Base-by-base conservation (phyloP, 768 basidiomycete species). In the Rhodosporidiobolus sp. region DNA sequence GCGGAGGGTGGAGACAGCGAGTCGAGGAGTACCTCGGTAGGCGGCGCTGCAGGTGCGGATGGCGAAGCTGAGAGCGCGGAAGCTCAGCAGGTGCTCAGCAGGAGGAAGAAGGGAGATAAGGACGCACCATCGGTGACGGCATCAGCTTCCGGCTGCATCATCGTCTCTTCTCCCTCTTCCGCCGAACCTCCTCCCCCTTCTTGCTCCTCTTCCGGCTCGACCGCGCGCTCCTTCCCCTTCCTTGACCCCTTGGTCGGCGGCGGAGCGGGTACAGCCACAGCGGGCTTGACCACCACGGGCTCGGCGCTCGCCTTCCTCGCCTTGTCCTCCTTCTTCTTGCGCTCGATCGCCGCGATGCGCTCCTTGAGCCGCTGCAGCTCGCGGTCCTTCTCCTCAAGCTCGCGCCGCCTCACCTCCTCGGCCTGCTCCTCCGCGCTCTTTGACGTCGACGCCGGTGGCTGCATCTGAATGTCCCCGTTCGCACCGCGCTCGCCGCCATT, bases 381-480 rank as follows among this genome's bases (percentile, higher is more conserved):
- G 80, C 80, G 49, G 77, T 84, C 58, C 73, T 80, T n/a, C 83
- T 87, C 6, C 81, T 88, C 52, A 83, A 84, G 76, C 82, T 84
- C 38, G 83, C 84, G 7, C 81, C 90, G 38, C 81, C 86, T 38
- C 80, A 11, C 43, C 3, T 22, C 30, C 17, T 65, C 64, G 8
- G 61, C 49, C 26, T 32, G 22, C 14, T 49, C 61, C 16, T 83
- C 2, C 79, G 90, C 4, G 11, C 30, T 19, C 17, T 49, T 49
- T 7, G 48, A 49, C 48, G 48, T 49, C 48, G 48, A 49, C 54
- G 24, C 59, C n/a, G 3, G 45, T 43, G 45, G 17, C 46, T 43
- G n/a, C 24, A 45, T 9, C 62, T 49, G 54, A 7, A 6, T 34
- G 50, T 28, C 26, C 3, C 35, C 49, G 50, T 5, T 12, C 11